A percentile compares a stretch with the other conserved stretches of the same genome.
phyloP scores from a whole-genome alignment of 2,329 filamentous ascomycete genomes.

The Trichoderma endophyticum region DNA sequence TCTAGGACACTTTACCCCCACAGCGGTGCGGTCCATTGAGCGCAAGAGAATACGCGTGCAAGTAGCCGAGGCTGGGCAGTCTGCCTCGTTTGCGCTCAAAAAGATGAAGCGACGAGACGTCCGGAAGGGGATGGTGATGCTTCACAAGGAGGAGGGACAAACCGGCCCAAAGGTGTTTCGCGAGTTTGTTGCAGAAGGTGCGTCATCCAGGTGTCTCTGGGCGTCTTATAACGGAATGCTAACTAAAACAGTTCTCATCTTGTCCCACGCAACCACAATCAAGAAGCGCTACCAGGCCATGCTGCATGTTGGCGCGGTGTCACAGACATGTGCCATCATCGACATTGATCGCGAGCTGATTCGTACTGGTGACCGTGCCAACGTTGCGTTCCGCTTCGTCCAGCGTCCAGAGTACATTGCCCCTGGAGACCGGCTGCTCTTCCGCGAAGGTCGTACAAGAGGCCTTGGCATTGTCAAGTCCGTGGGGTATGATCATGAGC shows the following conservation, averaged over 20 bases:
- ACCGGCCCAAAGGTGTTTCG: conserved; percentile 67
- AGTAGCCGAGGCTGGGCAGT: conserved; percentile 85
- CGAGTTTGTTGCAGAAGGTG: conserved; percentile 77
- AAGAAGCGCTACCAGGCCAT: conserved; percentile 97
- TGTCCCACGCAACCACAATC: conserved; percentile 95
- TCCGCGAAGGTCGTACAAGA: conserved; percentile 92
- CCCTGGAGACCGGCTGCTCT: conserved; percentile 83
- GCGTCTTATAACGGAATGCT: background rate
- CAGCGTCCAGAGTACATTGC: conserved; percentile 90
- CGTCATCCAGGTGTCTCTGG: conserved; percentile 18
- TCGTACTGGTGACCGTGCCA: conserved; percentile 88
- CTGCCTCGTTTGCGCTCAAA: conserved; percentile 85
- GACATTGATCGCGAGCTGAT: conserved; percentile 97
- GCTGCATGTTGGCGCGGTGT: conserved; percentile 92
- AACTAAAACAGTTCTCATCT: conserved; percentile 67
- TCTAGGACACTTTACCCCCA: conserved; percentile 82
- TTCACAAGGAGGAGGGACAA: conserved; percentile 75
- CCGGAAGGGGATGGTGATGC: conserved; percentile 94
- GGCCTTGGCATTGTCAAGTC: conserved; percentile 91
- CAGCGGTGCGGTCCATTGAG: conserved; percentile 87
- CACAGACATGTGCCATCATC: conserved; percentile 94
- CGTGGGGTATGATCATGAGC: conserved; percentile 74
- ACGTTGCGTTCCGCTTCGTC: conserved; percentile 91
- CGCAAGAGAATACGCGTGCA: conserved; percentile 88
- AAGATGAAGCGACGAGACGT: conserved; percentile 88